Conservation (phyloP, 306 rosid species). For the Lithocarpus polystachyus region DNA sequence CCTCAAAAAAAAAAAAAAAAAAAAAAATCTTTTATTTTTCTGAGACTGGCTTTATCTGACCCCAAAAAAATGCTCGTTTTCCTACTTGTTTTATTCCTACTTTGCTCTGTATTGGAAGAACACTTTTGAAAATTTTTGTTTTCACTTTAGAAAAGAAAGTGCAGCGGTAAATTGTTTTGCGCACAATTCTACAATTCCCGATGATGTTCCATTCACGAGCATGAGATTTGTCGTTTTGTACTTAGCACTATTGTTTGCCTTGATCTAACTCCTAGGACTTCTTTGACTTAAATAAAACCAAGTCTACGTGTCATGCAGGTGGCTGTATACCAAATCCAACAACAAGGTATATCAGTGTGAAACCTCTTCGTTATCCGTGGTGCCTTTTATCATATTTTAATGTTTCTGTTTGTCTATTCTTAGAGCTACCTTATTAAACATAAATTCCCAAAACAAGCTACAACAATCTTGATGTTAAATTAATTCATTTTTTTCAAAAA, state of each 20-base stretch:
- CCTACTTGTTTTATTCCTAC: background rate
- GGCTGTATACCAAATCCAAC: background rate
- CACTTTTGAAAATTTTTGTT: background rate
- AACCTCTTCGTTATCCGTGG: background rate
- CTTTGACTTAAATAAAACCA: constrained; percentile 23
- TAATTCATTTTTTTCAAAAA: no score
- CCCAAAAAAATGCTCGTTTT: background rate
- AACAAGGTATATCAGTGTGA: background rate
- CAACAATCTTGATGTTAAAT: no score
- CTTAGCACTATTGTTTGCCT: constrained; percentile 34
- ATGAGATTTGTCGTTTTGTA: constrained; percentile 41
- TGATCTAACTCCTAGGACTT: constrained; percentile 45
- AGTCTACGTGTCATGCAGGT: constrained; percentile 4
- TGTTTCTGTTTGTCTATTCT: background rate
- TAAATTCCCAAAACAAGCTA: no score
- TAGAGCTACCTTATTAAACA: background rate
- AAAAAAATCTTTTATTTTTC: no score
- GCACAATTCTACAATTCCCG: constrained; percentile 58
- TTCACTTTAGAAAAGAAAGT: constrained; percentile 3
- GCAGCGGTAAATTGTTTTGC: constrained; percentile 30
- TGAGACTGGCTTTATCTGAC: background rate
- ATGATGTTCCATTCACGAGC: constrained; percentile 49
- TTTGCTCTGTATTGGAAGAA: background rate
- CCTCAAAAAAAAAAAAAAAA: no score
- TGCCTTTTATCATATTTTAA: background rate